These are phyloP conservation scores for Escallonia herrerae DNA, from an alignment of 129 eudicot genomes.

Conservation along the genomic window DNA sequence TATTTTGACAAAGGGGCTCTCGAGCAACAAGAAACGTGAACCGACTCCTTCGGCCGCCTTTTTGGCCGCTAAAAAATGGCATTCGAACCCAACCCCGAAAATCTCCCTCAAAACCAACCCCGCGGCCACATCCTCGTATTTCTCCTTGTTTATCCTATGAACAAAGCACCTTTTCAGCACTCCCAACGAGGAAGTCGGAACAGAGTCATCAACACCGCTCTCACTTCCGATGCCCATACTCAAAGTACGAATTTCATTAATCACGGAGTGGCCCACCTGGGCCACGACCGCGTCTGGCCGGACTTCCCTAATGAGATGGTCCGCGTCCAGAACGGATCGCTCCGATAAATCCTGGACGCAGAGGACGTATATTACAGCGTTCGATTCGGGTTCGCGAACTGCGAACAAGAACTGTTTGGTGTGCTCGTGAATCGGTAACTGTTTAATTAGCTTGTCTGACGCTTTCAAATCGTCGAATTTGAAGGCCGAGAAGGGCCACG, in stretches of 20 bases:
- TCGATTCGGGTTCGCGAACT: constrained; percentile 49
- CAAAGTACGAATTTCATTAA: constrained; percentile 17
- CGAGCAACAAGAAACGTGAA: constrained; percentile 58
- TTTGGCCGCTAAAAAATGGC: constrained; percentile 59
- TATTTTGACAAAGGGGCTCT: constrained; percentile 44
- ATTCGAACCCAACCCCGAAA: constrained; percentile 73
- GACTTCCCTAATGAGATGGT: constrained; percentile 56
- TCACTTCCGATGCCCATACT: constrained; percentile 17
- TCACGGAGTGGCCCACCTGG: constrained; percentile 33
- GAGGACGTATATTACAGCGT: constrained; percentile 58
- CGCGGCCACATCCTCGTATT: constrained; percentile 79
- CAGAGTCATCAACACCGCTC: constrained; percentile 6
- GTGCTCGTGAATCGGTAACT: constrained; percentile 50
- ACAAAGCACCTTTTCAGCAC: constrained; percentile 69
- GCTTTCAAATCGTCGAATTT: constrained; percentile 41
- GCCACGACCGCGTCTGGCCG: constrained; percentile 75
- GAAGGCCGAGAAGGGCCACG: constrained; percentile 62
- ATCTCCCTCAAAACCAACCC: constrained; percentile 77
- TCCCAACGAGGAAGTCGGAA: constrained; percentile 59
- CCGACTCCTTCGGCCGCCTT: constrained; percentile 77
- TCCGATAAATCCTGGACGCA: constrained; percentile 84
- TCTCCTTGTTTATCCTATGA: constrained; percentile 49
- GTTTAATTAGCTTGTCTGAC: constrained; percentile 59
- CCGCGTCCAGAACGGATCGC: constrained; percentile 64
- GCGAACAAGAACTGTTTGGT: constrained; percentile 84